Evolutionary conservation across 441 rosid species (phyloP), one percentile per base, ranked within the genome.

Genomic region (Viola pubescens): DNA sequence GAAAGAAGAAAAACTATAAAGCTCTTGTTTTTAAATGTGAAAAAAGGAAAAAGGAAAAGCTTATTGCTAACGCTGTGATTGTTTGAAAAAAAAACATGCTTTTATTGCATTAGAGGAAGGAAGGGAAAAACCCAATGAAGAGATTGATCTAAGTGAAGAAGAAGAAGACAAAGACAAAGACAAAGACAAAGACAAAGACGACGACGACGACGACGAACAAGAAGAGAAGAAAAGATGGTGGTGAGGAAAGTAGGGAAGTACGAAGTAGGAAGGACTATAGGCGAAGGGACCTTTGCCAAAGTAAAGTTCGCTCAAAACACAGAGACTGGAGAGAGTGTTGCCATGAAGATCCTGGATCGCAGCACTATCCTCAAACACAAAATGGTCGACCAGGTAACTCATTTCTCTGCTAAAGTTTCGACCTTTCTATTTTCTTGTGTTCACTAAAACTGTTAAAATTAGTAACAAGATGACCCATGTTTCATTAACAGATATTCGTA

Each of bases 221-320:
- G 39, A 46, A 47, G 53, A 13, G 56, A 55, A 56, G 54, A 39
- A 58, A 87, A 89, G 98, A 97, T 89, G 76, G 89, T 84, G 69
- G 84, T 87, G 46, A 80, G 96, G 68, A 91, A 84, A 66, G 94
- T 89, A 3, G 98, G 98, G 0, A 94, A 89, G 79, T 94, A 94
- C 72, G 98, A 94, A 70, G 73, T 89, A 37, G 97, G 98, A 57
- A 88, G 98, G 60, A 92, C 98, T 6, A 86, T 89, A 62, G 98
- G 98, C 9, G 98, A 89, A 81, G 97, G 97, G 46, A 89, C 94
- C 56, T 94, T 86, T 65, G 96, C 98, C 0, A 94, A 94, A 75
- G 97, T 94, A 5, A 94, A 87, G 85, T 94, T 94, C 65, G 97
- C 97, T 6, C 98, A 87, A 70, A 94, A 94, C 79, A 94, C 96